phyloP scores from a whole-genome alignment of 2,329 filamentous ascomycete genomes.

The Plenodomus tracheiphilus region DNA sequence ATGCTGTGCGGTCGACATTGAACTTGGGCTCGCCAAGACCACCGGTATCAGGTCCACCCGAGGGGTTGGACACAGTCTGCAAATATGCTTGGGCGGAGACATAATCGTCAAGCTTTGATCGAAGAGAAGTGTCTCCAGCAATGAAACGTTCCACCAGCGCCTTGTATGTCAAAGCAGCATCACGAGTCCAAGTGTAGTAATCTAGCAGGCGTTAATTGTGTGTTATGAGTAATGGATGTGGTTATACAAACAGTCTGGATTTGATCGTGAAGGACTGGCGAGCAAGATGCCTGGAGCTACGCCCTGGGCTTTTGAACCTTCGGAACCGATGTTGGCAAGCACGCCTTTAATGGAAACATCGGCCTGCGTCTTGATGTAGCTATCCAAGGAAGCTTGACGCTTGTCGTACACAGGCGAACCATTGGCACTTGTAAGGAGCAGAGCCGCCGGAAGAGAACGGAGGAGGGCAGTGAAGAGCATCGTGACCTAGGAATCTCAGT shows the following conservation, averaged over 20 bases:
- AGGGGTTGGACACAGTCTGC: conserved; percentile 70
- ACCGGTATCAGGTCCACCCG: conserved; percentile 56
- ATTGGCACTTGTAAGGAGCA: conserved; percentile 11
- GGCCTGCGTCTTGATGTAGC: conserved; percentile 50
- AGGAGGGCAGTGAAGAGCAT: conserved; percentile 22
- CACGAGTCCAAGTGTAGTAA: conserved; percentile 78
- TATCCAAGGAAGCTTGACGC: conserved; percentile 18
- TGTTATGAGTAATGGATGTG: not conserved
- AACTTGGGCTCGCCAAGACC: conserved; percentile 76
- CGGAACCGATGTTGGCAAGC: conserved; percentile 59
- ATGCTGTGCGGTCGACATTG: conserved; percentile 65
- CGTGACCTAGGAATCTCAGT: not conserved
- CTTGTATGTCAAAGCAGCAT: conserved; percentile 72
- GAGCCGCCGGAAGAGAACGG: conserved; percentile 16
- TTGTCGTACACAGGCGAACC: conserved; percentile 11
- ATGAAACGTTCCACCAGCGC: conserved; percentile 68
- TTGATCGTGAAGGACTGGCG: conserved; percentile 58
- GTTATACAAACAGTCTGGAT: conserved; percentile 55
- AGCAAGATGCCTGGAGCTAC: conserved; percentile 57
- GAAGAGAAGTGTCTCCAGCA: conserved; percentile 61
- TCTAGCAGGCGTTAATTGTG: conserved; percentile 51
- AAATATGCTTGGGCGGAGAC: conserved; percentile 68
- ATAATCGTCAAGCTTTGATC: conserved; percentile 67
- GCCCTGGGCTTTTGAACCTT: conserved; percentile 53
- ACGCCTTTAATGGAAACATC: conserved; percentile 55